Base-by-base conservation (phyloP, 768 basidiomycete species). In the Termitomyces sp. region DNA sequence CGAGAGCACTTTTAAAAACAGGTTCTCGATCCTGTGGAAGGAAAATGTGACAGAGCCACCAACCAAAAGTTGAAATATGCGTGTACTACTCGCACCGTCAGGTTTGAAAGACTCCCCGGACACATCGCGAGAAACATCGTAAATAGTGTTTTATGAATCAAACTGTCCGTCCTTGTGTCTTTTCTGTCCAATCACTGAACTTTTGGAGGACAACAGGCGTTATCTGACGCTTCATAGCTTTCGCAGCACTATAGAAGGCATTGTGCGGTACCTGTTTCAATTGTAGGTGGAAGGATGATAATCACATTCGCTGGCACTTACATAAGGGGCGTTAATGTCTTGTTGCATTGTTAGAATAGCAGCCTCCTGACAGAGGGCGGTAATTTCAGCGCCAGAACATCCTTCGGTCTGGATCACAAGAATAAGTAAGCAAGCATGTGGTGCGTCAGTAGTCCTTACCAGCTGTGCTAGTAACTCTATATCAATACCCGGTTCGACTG, bases 351-450 rank as follows among this genome's bases (percentile, higher is more conserved):
- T 91, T 54, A 88, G 69, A 60, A 98, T 70, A 0, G 96, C 97
- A 4, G 97, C 97, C 71, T 99, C 96, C 72, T 98, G 97, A 68
- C 95, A 98, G 45, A 98, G 80, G 9, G 89, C 86, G 6, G 84
- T 80, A 34, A 98, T 85, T 70, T 99, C 97, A 5, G 97, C 97
- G 5, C 97, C 97, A 20, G 95, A 98, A 69, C 94, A 99, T 1
- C 96, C 97, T 10, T 90, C 86, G 1, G 94, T 90, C 97, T 98
- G 51, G 9, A 54, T 41, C 10, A 22, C 20, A 51, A 13, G 60
- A 59, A 15, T 28, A 9, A 51, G 13, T 24, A 24, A 44, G 26
- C 28, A 22, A 22, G 22, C 22, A 44, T 9, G 42, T 9, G 18
- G 18, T 18, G 10, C 28, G 22, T 33, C 33, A 44, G 24, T 13